Evolutionary conservation across 2,329 filamentous ascomycete genomes (phyloP).

Genomic region (Fusarium longipes): DNA sequence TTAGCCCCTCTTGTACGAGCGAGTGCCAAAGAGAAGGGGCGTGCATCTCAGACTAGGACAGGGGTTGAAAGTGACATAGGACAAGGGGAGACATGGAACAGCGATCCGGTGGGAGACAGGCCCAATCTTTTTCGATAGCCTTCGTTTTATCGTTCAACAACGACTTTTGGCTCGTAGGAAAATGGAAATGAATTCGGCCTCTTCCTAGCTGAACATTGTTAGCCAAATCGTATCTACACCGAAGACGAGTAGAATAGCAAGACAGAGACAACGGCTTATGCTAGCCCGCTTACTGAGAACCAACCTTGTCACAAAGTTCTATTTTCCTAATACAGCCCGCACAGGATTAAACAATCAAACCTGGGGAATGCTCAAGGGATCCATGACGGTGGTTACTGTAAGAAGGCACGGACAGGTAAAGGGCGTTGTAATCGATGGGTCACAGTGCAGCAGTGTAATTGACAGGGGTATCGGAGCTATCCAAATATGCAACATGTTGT

Average conservation of each 20-base stretch:
- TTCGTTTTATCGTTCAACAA: too few species aligned
- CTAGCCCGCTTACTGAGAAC: constrained; percentile 13
- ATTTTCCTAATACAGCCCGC: not conserved
- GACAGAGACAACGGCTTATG: constrained; percentile 7
- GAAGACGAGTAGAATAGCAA: not conserved
- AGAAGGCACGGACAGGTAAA: constrained; percentile 23
- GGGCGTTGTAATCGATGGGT: constrained; percentile 12
- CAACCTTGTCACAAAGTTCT: constrained; percentile 1
- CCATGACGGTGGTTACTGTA: constrained; percentile 20
- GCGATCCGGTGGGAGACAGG: constrained; percentile 25
- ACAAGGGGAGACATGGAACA: constrained; percentile 10
- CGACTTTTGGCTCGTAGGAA: not conserved
- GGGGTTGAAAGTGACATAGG: not conserved
- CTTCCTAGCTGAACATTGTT: constrained; percentile 1
- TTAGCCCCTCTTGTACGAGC: constrained; percentile 5
- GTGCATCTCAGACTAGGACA: constrained; percentile 27
- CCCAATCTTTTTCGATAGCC: constrained; percentile 16
- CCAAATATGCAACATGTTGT: constrained; percentile 10
- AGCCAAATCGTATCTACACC: not conserved
- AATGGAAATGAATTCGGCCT: constrained; percentile 8
- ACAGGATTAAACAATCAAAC: constrained; percentile 30
- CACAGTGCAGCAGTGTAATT: constrained; percentile 27
- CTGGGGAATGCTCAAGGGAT: constrained; percentile 44
- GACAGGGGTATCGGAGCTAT: constrained; percentile 40
- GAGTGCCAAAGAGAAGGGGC: constrained; percentile 25